These are phyloP conservation scores for Aspergillus sclerotialis DNA, from an alignment of 2,329 filamentous ascomycete genomes.

Conservation along the genomic window DNA sequence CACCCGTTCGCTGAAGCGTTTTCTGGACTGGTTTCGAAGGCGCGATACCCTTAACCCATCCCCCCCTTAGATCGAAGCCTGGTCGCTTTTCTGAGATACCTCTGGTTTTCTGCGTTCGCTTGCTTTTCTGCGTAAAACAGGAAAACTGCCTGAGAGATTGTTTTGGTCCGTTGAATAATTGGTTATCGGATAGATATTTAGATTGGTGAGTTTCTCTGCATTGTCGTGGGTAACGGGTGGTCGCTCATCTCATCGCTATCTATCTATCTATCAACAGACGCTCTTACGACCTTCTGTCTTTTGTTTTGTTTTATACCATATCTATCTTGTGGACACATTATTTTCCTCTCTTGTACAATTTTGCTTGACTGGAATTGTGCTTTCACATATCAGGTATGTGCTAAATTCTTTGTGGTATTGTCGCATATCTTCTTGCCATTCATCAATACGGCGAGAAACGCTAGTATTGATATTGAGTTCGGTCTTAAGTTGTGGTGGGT, in stretches of 20 bases:
- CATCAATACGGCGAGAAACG: no score
- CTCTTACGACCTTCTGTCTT: slow-evolving; percentile 17
- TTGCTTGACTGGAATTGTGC: slow-evolving; percentile 8
- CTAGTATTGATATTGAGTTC: no score
- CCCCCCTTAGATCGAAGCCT: slow-evolving; percentile 18
- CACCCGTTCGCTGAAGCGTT: no score
- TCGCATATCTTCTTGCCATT: neutral
- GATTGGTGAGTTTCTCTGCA: slow-evolving; percentile 24
- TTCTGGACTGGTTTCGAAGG: no score
- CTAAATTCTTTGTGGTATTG: neutral
- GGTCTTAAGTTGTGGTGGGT: no score
- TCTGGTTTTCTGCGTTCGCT: slow-evolving; percentile 4
- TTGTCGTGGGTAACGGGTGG: slow-evolving; percentile 2
- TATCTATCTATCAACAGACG: slow-evolving; percentile 17
- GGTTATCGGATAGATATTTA: slow-evolving; percentile 17
- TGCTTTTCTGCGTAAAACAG: slow-evolving; percentile 17
- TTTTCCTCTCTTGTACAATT: neutral
- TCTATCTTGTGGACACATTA: neutral
- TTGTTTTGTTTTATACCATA: neutral
- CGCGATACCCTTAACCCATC: no score
- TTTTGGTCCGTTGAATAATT: slow-evolving; percentile 22
- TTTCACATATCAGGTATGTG: slow-evolving; percentile 13
- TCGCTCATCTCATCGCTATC: slow-evolving; percentile 7
- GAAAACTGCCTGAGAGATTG: slow-evolving; percentile 13
- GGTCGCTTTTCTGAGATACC: slow-evolving; percentile 20